Conservation (phyloP, 2,329 filamentous ascomycete genomes). For the Fusarium nygamai region DNA sequence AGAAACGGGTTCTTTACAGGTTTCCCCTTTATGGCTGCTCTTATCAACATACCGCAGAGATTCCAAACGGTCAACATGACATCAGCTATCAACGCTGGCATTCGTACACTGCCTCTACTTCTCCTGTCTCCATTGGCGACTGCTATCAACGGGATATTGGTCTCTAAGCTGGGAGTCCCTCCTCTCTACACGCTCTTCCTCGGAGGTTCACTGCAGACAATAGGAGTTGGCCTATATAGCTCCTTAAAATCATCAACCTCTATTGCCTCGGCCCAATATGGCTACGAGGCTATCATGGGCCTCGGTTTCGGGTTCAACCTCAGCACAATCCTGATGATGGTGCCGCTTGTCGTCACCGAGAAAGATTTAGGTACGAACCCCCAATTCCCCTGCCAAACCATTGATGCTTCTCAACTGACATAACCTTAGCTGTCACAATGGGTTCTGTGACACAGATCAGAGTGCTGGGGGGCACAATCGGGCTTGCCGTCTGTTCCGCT, state of each 20-base stretch:
- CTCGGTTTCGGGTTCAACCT: slow-evolving; percentile 25
- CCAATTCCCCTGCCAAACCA: rapidly evolving
- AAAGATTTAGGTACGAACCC: neutral
- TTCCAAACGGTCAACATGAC: slow-evolving; percentile 15
- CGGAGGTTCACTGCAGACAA: slow-evolving; percentile 10
- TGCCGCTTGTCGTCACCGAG: slow-evolving; percentile 6
- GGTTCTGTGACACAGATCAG: slow-evolving; percentile 22
- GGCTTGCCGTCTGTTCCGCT: slow-evolving; percentile 15
- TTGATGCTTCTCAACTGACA: neutral
- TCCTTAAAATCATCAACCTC: slow-evolving; percentile 1
- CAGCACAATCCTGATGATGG: slow-evolving; percentile 23
- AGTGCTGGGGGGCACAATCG: slow-evolving; percentile 28
- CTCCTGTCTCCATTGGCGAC: slow-evolving; percentile 23
- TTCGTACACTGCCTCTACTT: slow-evolving; percentile 16
- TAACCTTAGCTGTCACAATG: slow-evolving; percentile 23
- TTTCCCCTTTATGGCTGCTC: slow-evolving; percentile 24
- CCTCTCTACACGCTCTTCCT: slow-evolving; percentile 20
- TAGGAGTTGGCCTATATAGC: slow-evolving; percentile 26
- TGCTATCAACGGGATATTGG: slow-evolving; percentile 12
- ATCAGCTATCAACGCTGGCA: slow-evolving; percentile 13
- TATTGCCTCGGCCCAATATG: slow-evolving; percentile 6
- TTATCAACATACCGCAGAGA: slow-evolving; percentile 29
- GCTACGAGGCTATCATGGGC: slow-evolving; percentile 25
- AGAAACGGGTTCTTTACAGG: slow-evolving; percentile 16
- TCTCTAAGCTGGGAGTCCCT: slow-evolving; percentile 14